phyloP scores from a whole-genome alignment of 306 rosid species.

The Vicia villosa region DNA sequence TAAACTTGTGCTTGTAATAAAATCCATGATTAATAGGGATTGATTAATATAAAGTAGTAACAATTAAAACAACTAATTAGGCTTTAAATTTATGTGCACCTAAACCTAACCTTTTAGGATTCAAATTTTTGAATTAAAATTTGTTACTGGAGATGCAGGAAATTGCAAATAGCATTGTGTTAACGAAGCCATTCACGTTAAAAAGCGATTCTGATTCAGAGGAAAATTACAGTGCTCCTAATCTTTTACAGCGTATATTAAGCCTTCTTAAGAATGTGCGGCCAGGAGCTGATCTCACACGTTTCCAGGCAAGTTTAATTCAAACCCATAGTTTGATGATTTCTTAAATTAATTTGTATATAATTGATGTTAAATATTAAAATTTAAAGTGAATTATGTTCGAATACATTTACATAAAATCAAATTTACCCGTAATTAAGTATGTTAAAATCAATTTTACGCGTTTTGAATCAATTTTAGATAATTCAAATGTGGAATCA shows the following conservation, averaged over 20 bases:
- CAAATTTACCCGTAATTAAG: too few species aligned
- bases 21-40: neutral
- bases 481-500: too few species aligned
- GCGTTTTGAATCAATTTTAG: too few species aligned
- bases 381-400: too few species aligned
- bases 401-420: too few species aligned
- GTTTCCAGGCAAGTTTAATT: constrained; percentile 54
- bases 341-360: too few species aligned
- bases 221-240: constrained; percentile 53
- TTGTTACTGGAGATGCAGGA: constrained; percentile 24
- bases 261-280: constrained; percentile 60
- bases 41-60: neutral
- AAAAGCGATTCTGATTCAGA: constrained; percentile 41
- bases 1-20: neutral
- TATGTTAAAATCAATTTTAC: too few species aligned
- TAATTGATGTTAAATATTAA: too few species aligned
- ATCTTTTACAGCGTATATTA: constrained; percentile 51
- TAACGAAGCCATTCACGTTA: constrained; percentile 57
- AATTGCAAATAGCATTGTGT: constrained; percentile 11
- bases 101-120: neutral
- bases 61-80: neutral
- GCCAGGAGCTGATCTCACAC: constrained; percentile 74
- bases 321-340: neutral
- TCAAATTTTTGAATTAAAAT: neutral
- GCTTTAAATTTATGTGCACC: neutral